Evolutionary conservation across 2,329 filamentous ascomycete species (phyloP).

Genomic region (Mollisia scopiformis): DNA sequence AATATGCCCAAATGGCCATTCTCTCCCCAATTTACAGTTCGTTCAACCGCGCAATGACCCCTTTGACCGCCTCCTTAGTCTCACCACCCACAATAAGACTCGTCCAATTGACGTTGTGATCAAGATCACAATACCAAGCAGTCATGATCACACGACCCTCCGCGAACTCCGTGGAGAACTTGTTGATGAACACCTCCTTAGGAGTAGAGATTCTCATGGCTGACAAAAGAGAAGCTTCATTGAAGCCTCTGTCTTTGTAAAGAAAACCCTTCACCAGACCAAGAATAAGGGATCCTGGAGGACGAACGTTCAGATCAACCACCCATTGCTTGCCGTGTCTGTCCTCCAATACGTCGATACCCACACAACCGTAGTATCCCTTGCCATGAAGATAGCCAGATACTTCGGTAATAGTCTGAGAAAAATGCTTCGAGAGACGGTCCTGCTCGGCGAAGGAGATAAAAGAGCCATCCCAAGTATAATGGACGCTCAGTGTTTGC

Average conservation of each 20-base stretch:
- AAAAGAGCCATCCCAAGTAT: not conserved
- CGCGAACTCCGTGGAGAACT: not conserved
- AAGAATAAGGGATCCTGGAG: not conserved
- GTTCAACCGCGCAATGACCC: not conserved
- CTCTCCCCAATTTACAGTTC: not conserved
- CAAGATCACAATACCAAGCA: not conserved
- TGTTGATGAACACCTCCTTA: not conserved
- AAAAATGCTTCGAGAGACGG: not conserved
- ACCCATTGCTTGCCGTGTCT: not conserved
- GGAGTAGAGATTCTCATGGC: not conserved
- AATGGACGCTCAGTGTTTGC: not conserved
- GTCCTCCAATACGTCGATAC: conserved; percentile 3
- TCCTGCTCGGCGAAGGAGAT: not conserved
- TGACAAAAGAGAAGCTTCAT: not conserved
- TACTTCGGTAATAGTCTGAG: not conserved
- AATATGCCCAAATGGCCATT: not conserved
- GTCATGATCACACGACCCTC: not conserved
- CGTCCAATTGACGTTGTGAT: not conserved
- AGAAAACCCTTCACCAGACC: not conserved
- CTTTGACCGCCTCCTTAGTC: not conserved
- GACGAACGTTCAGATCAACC: conserved; percentile 3
- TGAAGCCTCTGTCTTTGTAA: not conserved
- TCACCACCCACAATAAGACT: not conserved
- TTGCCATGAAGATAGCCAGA: not conserved
- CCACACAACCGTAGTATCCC: conserved; percentile 2